Base-by-base conservation (phyloP, 495 filamentous ascomycete genomes). In the Baudoinia panamericana region DNA sequence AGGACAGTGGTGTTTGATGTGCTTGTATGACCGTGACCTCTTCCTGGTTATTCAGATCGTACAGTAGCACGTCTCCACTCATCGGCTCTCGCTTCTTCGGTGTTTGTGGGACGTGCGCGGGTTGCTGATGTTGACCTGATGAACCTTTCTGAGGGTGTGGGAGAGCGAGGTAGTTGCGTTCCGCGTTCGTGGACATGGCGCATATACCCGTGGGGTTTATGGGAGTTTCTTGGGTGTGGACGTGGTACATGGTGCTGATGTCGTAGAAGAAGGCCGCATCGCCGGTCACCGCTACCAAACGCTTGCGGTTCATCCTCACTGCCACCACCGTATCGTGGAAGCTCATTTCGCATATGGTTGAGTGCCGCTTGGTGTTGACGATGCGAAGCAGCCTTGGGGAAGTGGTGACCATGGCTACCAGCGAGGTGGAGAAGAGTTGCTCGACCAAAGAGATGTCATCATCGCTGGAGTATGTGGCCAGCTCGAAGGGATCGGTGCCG, bases 401-500 rank as follows among this genome's bases (percentile, higher is more conserved):
- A 13, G 88, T 93, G 30, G 87, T 66, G 42, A 94, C 83, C 13
- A 94, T 68, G 25, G 90, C 90, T 13, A 97, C 87, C 30, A 97
- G 71, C n/a, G 90, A 97, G 30, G 90, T 97, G 29, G 90, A 95
- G 58, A 97, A 97, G 43, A 97, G 77, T 88, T 94, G 95, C 68
- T 96, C 92, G 57, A 97, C 75, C 39, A 94, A 80, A 26, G 85
- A 79, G 31, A 95, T 84, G 56, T 95, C 88, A 13, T 84, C 85
- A 45, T 95, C 84, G 45, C 84, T 81, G 51, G 82, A 86, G 55
- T 86, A 85, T 63, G 84, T 94, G 58, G 84, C 80, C 62, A 93
- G 93, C 49, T 75, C 74, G 57, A 95, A 96, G 1, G 87, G 88
- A 43, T 96, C 92, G 27, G 87, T 94, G 48, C 84, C 86, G 62